Conservation (phyloP, 2,329 filamentous ascomycete genomes). For the Tolypocladium tundrense region DNA sequence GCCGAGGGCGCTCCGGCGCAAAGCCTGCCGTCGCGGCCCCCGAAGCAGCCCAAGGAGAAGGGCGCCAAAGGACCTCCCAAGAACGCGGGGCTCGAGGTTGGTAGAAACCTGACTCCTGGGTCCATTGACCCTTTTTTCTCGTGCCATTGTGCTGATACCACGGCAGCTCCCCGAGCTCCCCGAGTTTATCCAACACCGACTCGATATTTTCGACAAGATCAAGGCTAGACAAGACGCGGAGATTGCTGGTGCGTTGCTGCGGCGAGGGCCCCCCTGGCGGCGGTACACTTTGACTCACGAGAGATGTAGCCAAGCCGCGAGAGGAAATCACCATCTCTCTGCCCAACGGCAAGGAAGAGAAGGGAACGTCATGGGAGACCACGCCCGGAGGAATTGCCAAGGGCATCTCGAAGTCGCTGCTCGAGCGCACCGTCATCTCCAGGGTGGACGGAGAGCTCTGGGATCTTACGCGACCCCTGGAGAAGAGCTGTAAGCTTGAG, state of each 20-base stretch:
- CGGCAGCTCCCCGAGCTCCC: conserved; percentile 40
- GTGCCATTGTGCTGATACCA: conserved; percentile 10
- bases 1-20: conserved; percentile 22
- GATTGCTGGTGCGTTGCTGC: conserved; percentile 31
- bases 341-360: conserved; percentile 58
- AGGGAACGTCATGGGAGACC: conserved; percentile 83
- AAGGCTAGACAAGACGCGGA: conserved; percentile 78
- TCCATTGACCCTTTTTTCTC: conserved; percentile 23
- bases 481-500: conserved; percentile 77
- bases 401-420: conserved; percentile 74
- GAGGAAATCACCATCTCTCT: conserved; percentile 67
- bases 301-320: conserved; percentile 51
- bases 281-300: conserved; percentile 2
- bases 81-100: conserved; percentile 44
- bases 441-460: conserved; percentile 76
- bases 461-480: conserved; percentile 86
- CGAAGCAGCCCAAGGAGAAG: conserved; percentile 27
- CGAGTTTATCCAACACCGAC: conserved; percentile 71
- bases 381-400: conserved; percentile 71
- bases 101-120: conserved; percentile 8
- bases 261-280: neutral
- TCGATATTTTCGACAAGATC: conserved; percentile 79
- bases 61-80: conserved; percentile 37
- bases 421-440: conserved; percentile 79
- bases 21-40: conserved; percentile 23